A percentile compares a stretch with the other conserved stretches of the same genome.
Evolutionary conservation across 306 rosid species (phyloP).

Genomic region (Vachellia pachyceras): DNA sequence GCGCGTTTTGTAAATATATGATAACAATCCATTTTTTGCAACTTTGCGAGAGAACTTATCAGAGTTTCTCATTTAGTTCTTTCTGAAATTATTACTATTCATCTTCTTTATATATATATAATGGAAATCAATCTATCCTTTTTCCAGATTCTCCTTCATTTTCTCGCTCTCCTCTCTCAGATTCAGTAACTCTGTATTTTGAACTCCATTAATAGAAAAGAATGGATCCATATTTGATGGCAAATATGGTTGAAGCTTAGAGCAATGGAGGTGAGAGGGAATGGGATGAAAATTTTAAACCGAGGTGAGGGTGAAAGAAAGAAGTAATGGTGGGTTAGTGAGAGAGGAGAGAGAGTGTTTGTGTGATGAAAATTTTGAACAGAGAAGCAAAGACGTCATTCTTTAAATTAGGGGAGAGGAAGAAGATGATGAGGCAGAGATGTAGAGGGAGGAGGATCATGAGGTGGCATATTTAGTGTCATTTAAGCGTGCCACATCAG

Average conservation of each 20-base stretch:
- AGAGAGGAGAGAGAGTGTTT: not conserved
- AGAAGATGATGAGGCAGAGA: too few species aligned
- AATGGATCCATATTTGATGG: too few species aligned
- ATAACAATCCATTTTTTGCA: conserved; percentile 14
- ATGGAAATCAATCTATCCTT: not conserved
- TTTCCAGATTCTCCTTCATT: not conserved
- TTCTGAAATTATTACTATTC: conserved; percentile 19
- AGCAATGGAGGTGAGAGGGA: conserved; percentile 13
- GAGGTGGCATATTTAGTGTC: too few species aligned
- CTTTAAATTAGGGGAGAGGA: too few species aligned
- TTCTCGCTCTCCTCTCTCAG: not conserved
- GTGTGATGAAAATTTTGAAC: too few species aligned
- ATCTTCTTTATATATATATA: too few species aligned
- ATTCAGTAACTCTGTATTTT: too few species aligned
- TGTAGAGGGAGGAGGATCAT: too few species aligned
- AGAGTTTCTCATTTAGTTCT: conserved; percentile 55
- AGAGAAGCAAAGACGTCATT: too few species aligned
- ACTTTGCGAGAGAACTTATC: conserved; percentile 36
- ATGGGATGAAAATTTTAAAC: conserved; percentile 16
- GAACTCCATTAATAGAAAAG: too few species aligned
- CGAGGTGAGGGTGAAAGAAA: conserved; percentile 24
- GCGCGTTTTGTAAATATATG: conserved; percentile 40
- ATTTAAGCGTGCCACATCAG: too few species aligned
- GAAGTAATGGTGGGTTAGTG: not conserved
- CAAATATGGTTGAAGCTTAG: not conserved